These are phyloP conservation scores for Microdochium paspali DNA, from an alignment of 2,329 filamentous ascomycete genomes.

Conservation along the genomic window DNA sequence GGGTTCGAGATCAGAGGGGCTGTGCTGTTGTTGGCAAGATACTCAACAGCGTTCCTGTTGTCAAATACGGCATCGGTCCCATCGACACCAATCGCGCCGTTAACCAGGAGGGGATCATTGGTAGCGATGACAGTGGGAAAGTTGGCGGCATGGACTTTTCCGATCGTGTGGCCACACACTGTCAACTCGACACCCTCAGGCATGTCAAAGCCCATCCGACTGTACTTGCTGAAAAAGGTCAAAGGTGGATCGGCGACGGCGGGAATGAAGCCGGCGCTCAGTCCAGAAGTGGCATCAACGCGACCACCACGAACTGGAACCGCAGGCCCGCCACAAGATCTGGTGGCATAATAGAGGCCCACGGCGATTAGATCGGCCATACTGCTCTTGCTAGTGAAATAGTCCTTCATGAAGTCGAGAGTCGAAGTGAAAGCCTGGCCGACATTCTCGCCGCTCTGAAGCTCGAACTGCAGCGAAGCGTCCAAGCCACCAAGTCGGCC, in stretches of 20 bases:
- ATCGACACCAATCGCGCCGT: constrained; percentile 38
- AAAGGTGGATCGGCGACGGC: constrained; percentile 44
- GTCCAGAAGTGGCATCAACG: constrained; percentile 39
- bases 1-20: constrained; percentile 47
- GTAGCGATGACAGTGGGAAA: constrained; percentile 42
- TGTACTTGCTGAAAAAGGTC: constrained; percentile 45
- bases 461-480: constrained; percentile 50
- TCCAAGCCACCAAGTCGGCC: constrained; percentile 42
- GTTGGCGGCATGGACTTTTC: constrained; percentile 45
- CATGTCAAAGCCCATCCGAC: constrained; percentile 45
- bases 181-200: constrained; percentile 51
- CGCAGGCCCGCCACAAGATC: constrained; percentile 47
- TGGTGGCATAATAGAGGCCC: constrained; percentile 47
- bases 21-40: constrained; percentile 39
- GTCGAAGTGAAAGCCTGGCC: constrained; percentile 46
- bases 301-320: constrained; percentile 44
- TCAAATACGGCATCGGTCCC: constrained; percentile 40
- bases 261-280: constrained; percentile 39
- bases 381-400: constrained; percentile 37
- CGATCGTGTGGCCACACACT: constrained; percentile 53
- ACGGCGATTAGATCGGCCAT: constrained; percentile 50
- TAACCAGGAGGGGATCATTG: constrained; percentile 22
- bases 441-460: constrained; percentile 43
- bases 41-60: constrained; percentile 47
- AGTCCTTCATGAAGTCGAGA: constrained; percentile 43